Evolutionary conservation across 768 basidiomycete genomes (phyloP).

Genomic region (Amanita polypyramis): DNA sequence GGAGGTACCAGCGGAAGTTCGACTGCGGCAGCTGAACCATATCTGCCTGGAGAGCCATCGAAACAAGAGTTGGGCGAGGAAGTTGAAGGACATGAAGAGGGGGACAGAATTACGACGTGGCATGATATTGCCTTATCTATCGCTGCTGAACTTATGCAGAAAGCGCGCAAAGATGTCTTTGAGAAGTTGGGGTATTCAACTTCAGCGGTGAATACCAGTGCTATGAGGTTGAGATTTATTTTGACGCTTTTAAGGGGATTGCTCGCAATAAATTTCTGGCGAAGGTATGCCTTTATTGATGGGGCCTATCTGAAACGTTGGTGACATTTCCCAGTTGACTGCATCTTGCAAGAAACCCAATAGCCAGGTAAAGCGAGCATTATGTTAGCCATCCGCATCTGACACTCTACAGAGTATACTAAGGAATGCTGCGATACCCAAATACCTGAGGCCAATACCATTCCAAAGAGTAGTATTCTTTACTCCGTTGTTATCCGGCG

Average conservation of each 20-base stretch:
- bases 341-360: constrained; percentile 91
- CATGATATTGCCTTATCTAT: constrained; percentile 87
- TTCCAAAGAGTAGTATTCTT: constrained; percentile 64
- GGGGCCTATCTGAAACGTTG: not conserved
- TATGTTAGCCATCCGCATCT: not conserved
- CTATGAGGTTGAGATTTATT: not conserved
- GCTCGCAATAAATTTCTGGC: constrained; percentile 91
- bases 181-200: constrained; percentile 82
- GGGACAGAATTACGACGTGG: constrained; percentile 53
- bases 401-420: constrained; percentile 57
- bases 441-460: constrained; percentile 73
- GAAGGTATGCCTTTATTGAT: constrained; percentile 42
- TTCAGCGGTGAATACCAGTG: constrained; percentile 56
- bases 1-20: not conserved
- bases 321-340: constrained; percentile 43
- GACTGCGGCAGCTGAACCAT: not conserved
- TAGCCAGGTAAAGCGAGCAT: constrained; percentile 47
- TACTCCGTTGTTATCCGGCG: not conserved
- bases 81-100: not conserved
- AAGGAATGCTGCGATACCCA: constrained; percentile 72
- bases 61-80: not conserved
- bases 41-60: not conserved
- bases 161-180: constrained; percentile 57
- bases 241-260: constrained; percentile 50
- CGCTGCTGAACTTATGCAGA: constrained; percentile 79